A percentile compares a stretch with the other conserved stretches of the same genome.
These are phyloP conservation scores for Rhododendron henanense DNA, from an alignment of 148 eudicot species.

Conservation along the genomic window DNA sequence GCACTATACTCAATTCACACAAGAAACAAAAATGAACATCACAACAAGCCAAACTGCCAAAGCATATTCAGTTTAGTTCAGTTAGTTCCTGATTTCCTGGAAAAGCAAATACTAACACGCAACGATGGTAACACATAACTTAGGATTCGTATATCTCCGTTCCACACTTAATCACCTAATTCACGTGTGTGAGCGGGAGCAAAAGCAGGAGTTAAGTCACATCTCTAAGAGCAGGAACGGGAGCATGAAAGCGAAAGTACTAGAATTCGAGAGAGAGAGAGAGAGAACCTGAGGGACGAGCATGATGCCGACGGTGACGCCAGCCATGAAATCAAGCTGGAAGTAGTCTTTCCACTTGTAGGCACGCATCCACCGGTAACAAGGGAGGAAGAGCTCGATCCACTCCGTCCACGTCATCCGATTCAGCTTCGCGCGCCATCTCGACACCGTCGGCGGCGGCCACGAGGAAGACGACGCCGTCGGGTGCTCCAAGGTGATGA, in stretches of 20 bases:
- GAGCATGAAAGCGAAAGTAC: background rate
- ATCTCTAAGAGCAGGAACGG: no score
- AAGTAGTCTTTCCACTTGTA: conserved; percentile 60
- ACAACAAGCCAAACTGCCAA: background rate
- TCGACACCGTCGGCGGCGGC: conserved; percentile 17
- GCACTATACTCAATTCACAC: background rate
- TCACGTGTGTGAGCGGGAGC: no score
- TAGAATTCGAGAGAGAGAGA: conserved; percentile 9
- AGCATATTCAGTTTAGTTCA: background rate
- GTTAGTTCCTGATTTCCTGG: background rate
- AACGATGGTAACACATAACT: background rate
- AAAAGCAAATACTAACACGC: no score
- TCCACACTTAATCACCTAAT: no score
- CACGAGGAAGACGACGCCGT: conserved; percentile 30
- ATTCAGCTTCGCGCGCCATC: conserved; percentile 57
- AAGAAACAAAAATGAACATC: background rate
- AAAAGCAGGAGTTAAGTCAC: no score
- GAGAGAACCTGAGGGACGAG: conserved; percentile 89
- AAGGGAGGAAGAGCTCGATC: conserved; percentile 71
- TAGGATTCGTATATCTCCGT: background rate
- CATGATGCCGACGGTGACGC: conserved; percentile 92
- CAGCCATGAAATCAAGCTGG: conserved; percentile 78
- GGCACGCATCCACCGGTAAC: conserved; percentile 76
- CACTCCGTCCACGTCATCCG: conserved; percentile 61
- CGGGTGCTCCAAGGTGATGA: conserved; percentile 61